These are phyloP conservation scores for Aspergillus bertholletiae DNA, from an alignment of 495 filamentous ascomycete genomes.

Conservation along the genomic window DNA sequence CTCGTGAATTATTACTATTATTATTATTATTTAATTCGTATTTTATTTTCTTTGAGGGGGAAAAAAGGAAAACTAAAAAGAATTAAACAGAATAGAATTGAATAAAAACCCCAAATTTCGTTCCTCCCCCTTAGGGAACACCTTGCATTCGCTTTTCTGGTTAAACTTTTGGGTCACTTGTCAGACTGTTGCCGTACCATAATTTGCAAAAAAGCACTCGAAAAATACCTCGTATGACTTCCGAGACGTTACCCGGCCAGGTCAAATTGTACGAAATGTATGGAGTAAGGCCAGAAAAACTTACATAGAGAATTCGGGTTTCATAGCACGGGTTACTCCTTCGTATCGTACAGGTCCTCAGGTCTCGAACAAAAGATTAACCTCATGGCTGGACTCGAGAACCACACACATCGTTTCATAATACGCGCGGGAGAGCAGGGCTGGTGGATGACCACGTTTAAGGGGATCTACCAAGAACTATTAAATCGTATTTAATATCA, in stretches of 20 bases:
- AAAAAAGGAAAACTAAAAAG: background rate
- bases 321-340: background rate
- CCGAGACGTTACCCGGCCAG: background rate
- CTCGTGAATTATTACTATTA: background rate
- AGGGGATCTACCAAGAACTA: constrained; percentile 7
- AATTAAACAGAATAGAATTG: background rate
- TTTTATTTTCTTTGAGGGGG: background rate
- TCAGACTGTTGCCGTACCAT: background rate
- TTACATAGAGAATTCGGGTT: background rate
- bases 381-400: constrained; percentile 5
- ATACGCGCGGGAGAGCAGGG: constrained; percentile 7
- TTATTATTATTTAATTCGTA: background rate
- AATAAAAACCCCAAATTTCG: background rate
- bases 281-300: background rate
- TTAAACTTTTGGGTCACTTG: background rate
- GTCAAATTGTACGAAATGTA: background rate
- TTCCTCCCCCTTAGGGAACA: background rate
- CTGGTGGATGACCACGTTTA: constrained; percentile 8
- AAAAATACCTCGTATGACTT: background rate
- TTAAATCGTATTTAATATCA: background rate
- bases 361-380: background rate
- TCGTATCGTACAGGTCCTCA: constrained; percentile 1
- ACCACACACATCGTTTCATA: constrained; percentile 13
- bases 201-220: background rate
- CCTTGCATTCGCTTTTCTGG: background rate